Percentiles rank a stretch among this genome's conserved stretches.
phyloP scores from a whole-genome alignment of 306 rosid species.

The Lathyrus sativus region DNA sequence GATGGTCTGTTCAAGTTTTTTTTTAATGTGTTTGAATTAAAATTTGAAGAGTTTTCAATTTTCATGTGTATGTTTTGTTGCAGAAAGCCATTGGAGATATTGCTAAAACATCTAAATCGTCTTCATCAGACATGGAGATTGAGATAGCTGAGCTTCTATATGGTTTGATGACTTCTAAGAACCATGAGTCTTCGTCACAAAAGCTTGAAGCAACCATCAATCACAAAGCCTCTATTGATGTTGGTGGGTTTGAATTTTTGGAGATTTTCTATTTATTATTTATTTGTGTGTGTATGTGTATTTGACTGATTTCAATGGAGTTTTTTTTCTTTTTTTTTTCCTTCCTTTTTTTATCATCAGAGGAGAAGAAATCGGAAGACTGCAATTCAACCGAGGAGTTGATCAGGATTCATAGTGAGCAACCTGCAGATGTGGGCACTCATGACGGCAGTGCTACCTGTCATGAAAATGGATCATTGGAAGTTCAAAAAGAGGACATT shows the following conservation, averaged over 20 bases:
- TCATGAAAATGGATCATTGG: conserved; percentile 35
- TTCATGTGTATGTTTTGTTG: conserved; percentile 36
- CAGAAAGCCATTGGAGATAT: conserved; percentile 50
- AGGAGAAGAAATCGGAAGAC: conserved; percentile 43
- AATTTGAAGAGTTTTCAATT: conserved; percentile 15
- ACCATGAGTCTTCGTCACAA: conserved; percentile 35
- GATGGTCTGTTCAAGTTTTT: conserved; percentile 44
- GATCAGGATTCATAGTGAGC: conserved; percentile 37
- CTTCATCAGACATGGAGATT: conserved; percentile 59
- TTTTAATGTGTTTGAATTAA: background rate
- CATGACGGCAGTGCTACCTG: conserved; percentile 21
- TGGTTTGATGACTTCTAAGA: conserved; percentile 52
- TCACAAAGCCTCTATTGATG: conserved; percentile 18
- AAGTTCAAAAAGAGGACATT: conserved; percentile 22
- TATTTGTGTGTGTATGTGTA: background rate
- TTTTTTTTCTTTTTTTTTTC: conserved; percentile 31
- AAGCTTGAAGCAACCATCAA: conserved; percentile 38
- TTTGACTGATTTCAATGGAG: background rate
- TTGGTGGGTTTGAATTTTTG: conserved; percentile 40
- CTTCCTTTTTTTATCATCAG: conserved; percentile 35
- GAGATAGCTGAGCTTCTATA: conserved; percentile 84
- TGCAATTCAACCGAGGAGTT: conserved; percentile 35
- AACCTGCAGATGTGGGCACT: conserved; percentile 36
- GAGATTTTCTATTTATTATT: conserved; percentile 14
- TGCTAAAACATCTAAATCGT: conserved; percentile 38